Base-by-base conservation (phyloP, 1,284 basidiomycete genomes). In the Moniliophthora roreri region DNA sequence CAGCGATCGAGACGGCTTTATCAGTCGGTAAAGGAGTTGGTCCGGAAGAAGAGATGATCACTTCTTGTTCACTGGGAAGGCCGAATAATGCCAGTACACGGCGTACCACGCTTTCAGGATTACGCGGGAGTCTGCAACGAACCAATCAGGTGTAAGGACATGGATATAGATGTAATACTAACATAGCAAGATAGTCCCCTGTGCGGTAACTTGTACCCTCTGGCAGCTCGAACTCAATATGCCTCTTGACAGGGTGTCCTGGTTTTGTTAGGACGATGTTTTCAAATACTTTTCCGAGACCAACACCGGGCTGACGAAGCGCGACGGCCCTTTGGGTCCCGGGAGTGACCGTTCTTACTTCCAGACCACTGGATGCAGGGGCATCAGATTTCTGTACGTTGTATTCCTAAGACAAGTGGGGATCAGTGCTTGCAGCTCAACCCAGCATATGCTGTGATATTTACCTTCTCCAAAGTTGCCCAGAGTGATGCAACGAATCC, bases 121-220 rank as follows among this genome's bases (percentile, higher is more conserved):
- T 78, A 7, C 69, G 65, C 0, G 75, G 76, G 16, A 78, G 58
- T 40, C 74, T 76, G 18, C 26, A n/a, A n/a, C n/a, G n/a, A n/a
- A n/a, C n/a, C n/a, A n/a, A n/a, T n/a, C n/a, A n/a, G n/a, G n/a
- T n/a, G n/a, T n/a, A n/a, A n/a, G n/a, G n/a, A 7, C 40, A 16
- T 16, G 35, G 24, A 50, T 4, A 8, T 3, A 24, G 13, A 50
- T 15, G 28, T n/a, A 24, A 15, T 10, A 60, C 69, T 55, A 38
- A 76, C 75, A 81, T 73, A 0, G 75, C 72, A 20, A 80, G 68
- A 58, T 81, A 80, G 61, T 81, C 79, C 11, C 79, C 79, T 6
- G 76, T 68, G 44, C 70, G 64, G 56, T 72, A 75, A 2, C 66
- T 69, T 55, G 67, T 63, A n/a, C 67, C 70, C 44, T 74, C 68